These are phyloP conservation scores for Monosporascus sp. DNA, from an alignment of 2,329 filamentous ascomycete species.

Conservation along the genomic window DNA sequence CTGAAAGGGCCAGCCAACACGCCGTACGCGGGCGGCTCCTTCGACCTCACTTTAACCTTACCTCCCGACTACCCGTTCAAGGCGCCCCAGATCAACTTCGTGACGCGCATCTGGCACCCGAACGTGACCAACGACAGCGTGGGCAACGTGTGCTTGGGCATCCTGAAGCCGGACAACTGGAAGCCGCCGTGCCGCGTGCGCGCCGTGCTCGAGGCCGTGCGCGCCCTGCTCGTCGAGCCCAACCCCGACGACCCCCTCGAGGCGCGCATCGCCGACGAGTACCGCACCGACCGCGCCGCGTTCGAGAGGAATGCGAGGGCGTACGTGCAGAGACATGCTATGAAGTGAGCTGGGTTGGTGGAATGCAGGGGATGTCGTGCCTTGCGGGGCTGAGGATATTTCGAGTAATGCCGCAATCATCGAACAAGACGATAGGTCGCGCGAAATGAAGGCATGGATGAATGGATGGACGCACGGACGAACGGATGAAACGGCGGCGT, in stretches of 20 bases:
- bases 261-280: conserved; percentile 79
- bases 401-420: no score
- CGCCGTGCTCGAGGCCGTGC: conserved; percentile 71
- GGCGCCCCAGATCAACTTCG: conserved; percentile 71
- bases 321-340: conserved; percentile 72
- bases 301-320: conserved; percentile 71
- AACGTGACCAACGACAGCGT: conserved; percentile 85
- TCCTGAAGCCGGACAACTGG: conserved; percentile 84
- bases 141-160: conserved; percentile 78
- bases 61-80: conserved; percentile 87
- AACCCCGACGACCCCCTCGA: conserved; percentile 89
- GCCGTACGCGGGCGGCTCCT: conserved; percentile 60
- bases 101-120: conserved; percentile 90
- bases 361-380: background rate
- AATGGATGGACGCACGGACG: no score
- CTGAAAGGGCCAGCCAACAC: conserved; percentile 39
- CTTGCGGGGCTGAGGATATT: background rate
- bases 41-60: conserved; percentile 66
- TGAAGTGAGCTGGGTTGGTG: conserved; percentile 2
- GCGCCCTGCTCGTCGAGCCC: conserved; percentile 70
- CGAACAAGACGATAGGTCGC: no score
- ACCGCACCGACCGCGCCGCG: conserved; percentile 56
- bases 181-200: conserved; percentile 77
- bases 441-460: no score
- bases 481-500: no score